Evolutionary conservation across 1,139 yeast genomes (phyloP), one percentile per base, ranked within the genome.

Genomic region (Candida glucosophila): DNA sequence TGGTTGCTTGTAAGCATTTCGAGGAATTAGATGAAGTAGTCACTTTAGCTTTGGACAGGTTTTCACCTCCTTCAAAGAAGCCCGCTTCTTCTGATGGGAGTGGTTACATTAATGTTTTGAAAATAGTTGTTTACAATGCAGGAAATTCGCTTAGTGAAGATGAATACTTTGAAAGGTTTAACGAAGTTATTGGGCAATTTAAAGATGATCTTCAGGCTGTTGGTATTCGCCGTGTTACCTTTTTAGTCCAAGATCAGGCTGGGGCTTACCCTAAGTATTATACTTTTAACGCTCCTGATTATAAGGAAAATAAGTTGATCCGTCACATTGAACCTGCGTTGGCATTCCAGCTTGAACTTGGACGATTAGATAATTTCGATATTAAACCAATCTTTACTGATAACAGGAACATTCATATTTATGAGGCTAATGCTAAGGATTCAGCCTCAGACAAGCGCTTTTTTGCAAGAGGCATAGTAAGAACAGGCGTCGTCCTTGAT

Each of bases 281-380:
- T 61, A 90, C 98, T 21, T 92, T 82, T 69, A 82, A 83, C 45
- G 95, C 92, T 34, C 94, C 95, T 26, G 71, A 70, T 20, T 90
- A 81, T 53, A 43, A 44, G 22, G 92, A 80, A 57, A 94, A 90
- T 60, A 75, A 79, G 59, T 88, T 88, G 19, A 83, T 90, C 52
- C 88, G 98, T 64, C 96, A 90, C 51, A 85, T 90, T 46, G 98
- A 90, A 58, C 98, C 98, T 17, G 96, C 98, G 23, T 68, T 90
- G 47, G 98, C 98, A 30, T 90, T 78, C 80, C 98, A 90, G 64
- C 71, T 90, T 44, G 98, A 90, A 60, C 70, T 90, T 41, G 93
- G 86, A 47, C 77, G 97, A 63, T 70, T 90, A 58, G 83, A 93
- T 25, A 92, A 90, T 64, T 90, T 90, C 60, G 77, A 83, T 58